Evolutionary conservation across 805 yeast genomes (phyloP).

Genomic region (Kuraishia hungarica): DNA sequence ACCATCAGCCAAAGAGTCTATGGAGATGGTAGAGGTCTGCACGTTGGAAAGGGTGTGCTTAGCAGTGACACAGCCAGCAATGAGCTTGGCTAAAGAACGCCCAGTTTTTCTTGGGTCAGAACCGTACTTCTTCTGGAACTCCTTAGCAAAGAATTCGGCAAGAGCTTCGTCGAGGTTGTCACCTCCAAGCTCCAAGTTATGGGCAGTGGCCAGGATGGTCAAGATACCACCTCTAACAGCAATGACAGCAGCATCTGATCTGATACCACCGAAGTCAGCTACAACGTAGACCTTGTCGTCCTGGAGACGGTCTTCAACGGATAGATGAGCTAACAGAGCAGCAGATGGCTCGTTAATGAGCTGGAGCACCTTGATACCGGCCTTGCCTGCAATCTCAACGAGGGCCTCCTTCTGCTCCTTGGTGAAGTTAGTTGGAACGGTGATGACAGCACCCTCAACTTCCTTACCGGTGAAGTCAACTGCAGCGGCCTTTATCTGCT

Average conservation of each 20-base stretch:
- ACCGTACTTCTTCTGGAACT: slow-evolving; percentile 83
- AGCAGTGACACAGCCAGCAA: slow-evolving; percentile 71
- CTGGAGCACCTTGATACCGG: slow-evolving; percentile 78
- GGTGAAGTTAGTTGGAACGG: slow-evolving; percentile 85
- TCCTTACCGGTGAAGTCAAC: slow-evolving; percentile 81
- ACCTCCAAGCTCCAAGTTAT: slow-evolving; percentile 82
- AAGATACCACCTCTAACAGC: slow-evolving; percentile 91
- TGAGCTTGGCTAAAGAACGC: slow-evolving; percentile 83
- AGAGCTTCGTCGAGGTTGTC: slow-evolving; percentile 73
- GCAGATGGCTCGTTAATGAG: slow-evolving; percentile 89
- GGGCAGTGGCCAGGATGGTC: slow-evolving; percentile 81
- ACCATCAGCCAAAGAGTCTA: slow-evolving; percentile 92
- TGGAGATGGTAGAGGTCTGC: slow-evolving; percentile 80
- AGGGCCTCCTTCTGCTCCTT: slow-evolving; percentile 64
- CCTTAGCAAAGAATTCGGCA: slow-evolving; percentile 81
- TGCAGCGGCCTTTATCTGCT: slow-evolving; percentile 78
- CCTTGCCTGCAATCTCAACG: slow-evolving; percentile 49
- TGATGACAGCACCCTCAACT: slow-evolving; percentile 76
- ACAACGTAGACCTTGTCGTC: slow-evolving; percentile 79
- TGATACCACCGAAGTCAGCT: slow-evolving; percentile 93
- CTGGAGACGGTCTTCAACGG: slow-evolving; percentile 34
- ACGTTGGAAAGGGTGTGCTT: slow-evolving; percentile 92
- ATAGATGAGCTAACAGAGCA: slow-evolving; percentile 76
- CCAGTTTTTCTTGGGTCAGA: slow-evolving; percentile 73
- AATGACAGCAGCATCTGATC: slow-evolving; percentile 92